Evolutionary conservation across 139 green algal species (phyloP).

Genomic region (Pseudopediastrum boryanum): DNA sequence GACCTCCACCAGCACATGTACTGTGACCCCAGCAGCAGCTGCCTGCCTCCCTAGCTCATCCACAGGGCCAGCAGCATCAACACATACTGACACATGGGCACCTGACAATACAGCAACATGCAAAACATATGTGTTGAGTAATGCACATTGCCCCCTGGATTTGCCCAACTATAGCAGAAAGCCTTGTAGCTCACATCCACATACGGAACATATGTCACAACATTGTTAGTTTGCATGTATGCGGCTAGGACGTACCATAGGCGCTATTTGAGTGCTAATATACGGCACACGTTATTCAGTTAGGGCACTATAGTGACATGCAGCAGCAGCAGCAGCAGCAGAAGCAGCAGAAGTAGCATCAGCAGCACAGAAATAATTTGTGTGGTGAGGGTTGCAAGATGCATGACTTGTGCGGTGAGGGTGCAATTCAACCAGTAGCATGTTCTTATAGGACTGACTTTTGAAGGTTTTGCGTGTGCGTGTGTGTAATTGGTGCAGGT

Average conservation of each 20-base stretch:
- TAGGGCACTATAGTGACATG: too few relatives aligned
- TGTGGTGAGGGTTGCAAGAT: too few relatives aligned
- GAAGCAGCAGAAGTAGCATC: conserved; percentile 4
- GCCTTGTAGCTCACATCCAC: not conserved
- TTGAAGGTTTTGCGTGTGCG: too few relatives aligned
- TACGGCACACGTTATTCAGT: too few relatives aligned
- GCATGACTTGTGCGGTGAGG: too few relatives aligned
- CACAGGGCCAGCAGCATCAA: conserved; percentile 38
- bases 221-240: not conserved
- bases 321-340: not conserved
- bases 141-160: not conserved
- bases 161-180: not conserved
- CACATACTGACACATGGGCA: conserved; percentile 32
- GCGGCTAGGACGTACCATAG: too few relatives aligned
- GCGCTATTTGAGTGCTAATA: too few relatives aligned
- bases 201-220: not conserved
- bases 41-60: conserved; percentile 22
- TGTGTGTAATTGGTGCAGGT: too few relatives aligned
- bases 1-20: conserved; percentile 54
- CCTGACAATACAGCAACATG: conserved; percentile 15
- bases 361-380: too few relatives aligned
- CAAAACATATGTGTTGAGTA: not conserved
- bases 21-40: not conserved
- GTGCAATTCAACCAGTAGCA: too few relatives aligned
- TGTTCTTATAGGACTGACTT: too few relatives aligned